Evolutionary conservation across 1,139 yeast genomes (phyloP).

Genomic region (Hanseniaspora gamundiae): DNA sequence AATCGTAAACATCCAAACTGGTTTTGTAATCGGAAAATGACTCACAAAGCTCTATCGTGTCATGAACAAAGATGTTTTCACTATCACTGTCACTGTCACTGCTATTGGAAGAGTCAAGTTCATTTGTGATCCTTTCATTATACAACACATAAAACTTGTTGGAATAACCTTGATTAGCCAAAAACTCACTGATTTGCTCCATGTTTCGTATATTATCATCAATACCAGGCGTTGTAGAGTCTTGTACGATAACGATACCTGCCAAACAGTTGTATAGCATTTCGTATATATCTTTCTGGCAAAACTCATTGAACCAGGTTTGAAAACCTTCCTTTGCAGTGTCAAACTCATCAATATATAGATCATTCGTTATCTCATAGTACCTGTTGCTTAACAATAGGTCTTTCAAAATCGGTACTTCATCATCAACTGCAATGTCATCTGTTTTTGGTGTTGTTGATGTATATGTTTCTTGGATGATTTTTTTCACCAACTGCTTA

Average conservation of each 20-base stretch:
- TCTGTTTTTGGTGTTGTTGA: too few species aligned
- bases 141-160: background rate
- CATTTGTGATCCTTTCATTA: background rate
- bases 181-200: background rate
- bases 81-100: background rate
- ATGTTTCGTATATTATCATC: background rate
- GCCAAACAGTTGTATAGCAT: slow-evolving; percentile 21
- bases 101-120: background rate
- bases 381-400: slow-evolving; percentile 23
- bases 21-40: background rate
- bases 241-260: slow-evolving; percentile 16
- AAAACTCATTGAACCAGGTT: slow-evolving; percentile 20
- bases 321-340: slow-evolving; percentile 7
- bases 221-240: background rate
- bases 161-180: background rate
- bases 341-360: slow-evolving; percentile 23
- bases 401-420: slow-evolving; percentile 12
- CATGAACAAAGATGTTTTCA: background rate
- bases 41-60: background rate
- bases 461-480: slow-evolving; percentile 6
- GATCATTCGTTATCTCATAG: slow-evolving; percentile 17
- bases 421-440: slow-evolving; percentile 3
- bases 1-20: background rate
- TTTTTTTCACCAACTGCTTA: background rate
- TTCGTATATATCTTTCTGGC: slow-evolving; percentile 13